phyloP scores from a whole-genome alignment of 2,329 filamentous ascomycete species.

The Cladorrhinum sp. region DNA sequence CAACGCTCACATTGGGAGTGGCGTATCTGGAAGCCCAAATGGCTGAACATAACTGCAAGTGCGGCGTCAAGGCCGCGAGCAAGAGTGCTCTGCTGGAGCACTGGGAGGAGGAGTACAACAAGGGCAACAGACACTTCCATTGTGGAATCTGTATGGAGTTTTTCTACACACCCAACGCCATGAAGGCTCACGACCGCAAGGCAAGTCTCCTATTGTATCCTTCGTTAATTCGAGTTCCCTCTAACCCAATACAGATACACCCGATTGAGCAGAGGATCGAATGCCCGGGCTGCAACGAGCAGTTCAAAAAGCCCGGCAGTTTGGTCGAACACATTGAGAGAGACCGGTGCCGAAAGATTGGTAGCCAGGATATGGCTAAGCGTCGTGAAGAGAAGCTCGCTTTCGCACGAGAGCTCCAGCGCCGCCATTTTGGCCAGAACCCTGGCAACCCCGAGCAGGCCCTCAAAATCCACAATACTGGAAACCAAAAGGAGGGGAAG shows the following conservation, averaged over 20 bases:
- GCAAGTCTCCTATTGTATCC: neutral
- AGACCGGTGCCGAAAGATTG: conserved; percentile 39
- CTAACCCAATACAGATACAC: conserved; percentile 10
- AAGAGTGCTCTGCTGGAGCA: conserved; percentile 8
- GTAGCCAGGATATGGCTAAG: conserved; percentile 31
- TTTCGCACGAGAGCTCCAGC: conserved; percentile 19
- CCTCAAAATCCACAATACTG: neutral
- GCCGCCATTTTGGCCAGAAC: conserved; percentile 6
- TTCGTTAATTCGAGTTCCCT: neutral
- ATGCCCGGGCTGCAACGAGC: conserved; percentile 46
- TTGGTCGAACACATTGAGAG: conserved; percentile 48
- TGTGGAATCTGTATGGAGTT: conserved; percentile 12
- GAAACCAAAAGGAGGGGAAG: neutral
- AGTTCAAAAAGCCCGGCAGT: conserved; percentile 36
- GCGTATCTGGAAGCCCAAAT: neutral
- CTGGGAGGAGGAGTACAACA: conserved; percentile 12
- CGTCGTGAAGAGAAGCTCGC: conserved; percentile 31
- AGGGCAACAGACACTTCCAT: conserved; percentile 13
- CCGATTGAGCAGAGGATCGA: conserved; percentile 30
- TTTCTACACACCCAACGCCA: conserved; percentile 2
- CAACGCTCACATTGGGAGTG: neutral
- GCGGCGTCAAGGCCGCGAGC: conserved; percentile 3
- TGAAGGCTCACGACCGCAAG: neutral
- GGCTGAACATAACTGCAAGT: neutral
- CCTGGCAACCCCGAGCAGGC: neutral